phyloP scores from a whole-genome alignment of 345 rosid species.

The Gossypium longicalyx region DNA sequence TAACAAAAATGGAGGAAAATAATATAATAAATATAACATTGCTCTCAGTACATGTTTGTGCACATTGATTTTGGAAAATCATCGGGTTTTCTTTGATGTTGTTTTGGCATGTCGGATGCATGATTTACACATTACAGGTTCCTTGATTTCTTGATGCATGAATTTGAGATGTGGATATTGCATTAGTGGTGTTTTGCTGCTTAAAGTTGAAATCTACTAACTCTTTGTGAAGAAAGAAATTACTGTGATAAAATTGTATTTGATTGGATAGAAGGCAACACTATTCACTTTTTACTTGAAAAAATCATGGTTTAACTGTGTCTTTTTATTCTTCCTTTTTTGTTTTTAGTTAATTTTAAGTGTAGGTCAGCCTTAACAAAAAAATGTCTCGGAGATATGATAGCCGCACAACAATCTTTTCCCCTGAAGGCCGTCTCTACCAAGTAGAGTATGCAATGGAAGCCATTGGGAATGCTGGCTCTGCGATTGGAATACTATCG shows the following conservation, averaged over 20 bases:
- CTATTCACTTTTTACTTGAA: not conserved
- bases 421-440: constrained; percentile 98
- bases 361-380: not conserved
- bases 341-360: not conserved
- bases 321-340: not conserved
- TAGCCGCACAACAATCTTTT: constrained; percentile 98
- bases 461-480: constrained; percentile 95
- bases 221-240: not conserved
- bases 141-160: not conserved
- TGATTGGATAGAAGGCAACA: not conserved
- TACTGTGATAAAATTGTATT: not conserved
- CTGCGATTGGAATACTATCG: constrained; percentile 81
- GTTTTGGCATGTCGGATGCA: not conserved
- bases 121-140: not conserved
- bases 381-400: constrained; percentile 97
- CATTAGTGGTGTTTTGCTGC: not conserved
- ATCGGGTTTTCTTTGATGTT: not conserved
- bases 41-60: not conserved
- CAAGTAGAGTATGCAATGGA: constrained; percentile 99
- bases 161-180: not conserved
- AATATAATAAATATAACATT: not conserved
- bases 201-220: not conserved
- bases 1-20: not conserved
- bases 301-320: not conserved
- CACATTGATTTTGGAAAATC: not conserved